Evolutionary conservation across 768 basidiomycete genomes (phyloP), one percentile per base, ranked within the genome.

Genomic region (Rhodotorula paludigena): DNA sequence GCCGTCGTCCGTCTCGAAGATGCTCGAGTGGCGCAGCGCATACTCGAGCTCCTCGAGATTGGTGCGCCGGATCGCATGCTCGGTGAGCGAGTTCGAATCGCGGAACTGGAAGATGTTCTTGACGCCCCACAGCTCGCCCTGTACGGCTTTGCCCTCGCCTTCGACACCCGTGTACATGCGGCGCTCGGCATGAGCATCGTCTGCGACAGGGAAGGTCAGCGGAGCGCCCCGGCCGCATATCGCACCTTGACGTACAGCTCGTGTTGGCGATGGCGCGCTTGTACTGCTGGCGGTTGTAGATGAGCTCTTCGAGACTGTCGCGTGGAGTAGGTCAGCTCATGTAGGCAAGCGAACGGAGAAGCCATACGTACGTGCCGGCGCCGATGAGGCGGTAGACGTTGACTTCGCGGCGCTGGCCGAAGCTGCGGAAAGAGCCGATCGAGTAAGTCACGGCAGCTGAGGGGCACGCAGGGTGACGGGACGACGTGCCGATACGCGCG

Each of bases 261-360:
- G 35, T 36, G 18, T 36, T 38, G 36, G 54, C 54, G 18, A 55
- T 28, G 14, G 36, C n/a, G n/a, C 54, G 38, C n/a, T 85, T 85
- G 89, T 91, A 91, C 75, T 90, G 89, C 76, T 93, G 92, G 71
- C 92, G 90, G 76, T 93, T 93, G 79, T 92, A 92, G 30, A 94
- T 84, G 75, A 93, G 91, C 20, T 93, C 90, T 74, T 92, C 90
- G 20, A 92, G 63, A 1, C 64, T 70, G 63, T 4, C n/a, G 16
- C 10, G 35, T 1, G 16, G 2, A 25, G n/a, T 9, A 2, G 11
- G 59, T 53, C 45, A n/a, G n/a, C 12, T 7, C 35, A 7, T 6
- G 12, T 2, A 4, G 55, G 18, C n/a, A 33, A 21, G 15, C 7
- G 33, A 8, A 15, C 2, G 54, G 0, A 20, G 1, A 28, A 10